These are phyloP conservation scores for Boletus reticuloceps DNA, from an alignment of 768 basidiomycete genomes.

Conservation along the genomic window DNA sequence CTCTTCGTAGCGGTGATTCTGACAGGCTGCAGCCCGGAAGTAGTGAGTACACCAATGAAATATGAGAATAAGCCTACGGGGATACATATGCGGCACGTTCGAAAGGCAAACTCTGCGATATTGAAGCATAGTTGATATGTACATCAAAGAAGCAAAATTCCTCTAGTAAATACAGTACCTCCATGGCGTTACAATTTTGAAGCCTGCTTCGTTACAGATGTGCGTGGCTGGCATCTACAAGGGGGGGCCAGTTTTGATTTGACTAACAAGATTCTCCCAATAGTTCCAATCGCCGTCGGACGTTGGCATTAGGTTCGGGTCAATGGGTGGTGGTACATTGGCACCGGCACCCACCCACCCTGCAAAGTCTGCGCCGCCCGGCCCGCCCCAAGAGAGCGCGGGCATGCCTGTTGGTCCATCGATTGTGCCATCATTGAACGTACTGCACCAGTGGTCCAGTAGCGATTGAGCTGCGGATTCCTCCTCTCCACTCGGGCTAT, in stretches of 20 bases:
- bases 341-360: constrained; percentile 53
- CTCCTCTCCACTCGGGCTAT: constrained; percentile 72
- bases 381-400: constrained; percentile 58
- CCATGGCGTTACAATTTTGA: constrained; percentile 1
- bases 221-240: constrained; percentile 17
- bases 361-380: constrained; percentile 53
- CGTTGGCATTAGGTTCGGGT: constrained; percentile 45
- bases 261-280: constrained; percentile 76
- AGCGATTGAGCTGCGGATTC: constrained; percentile 74
- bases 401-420: constrained; percentile 48
- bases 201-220: constrained; percentile 8
- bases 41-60: too few relatives aligned
- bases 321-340: constrained; percentile 37
- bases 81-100: too few relatives aligned
- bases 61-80: too few relatives aligned
- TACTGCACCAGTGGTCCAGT: constrained; percentile 82
- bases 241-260: constrained; percentile 40
- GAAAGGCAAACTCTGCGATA: not conserved
- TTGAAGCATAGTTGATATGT: constrained; percentile 3
- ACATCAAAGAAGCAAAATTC: constrained; percentile 4
- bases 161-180: constrained; percentile 11
- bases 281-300: constrained; percentile 74
- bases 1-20: too few relatives aligned
- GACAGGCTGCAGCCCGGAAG: too few relatives aligned
- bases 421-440: constrained; percentile 64